Conservation (phyloP, 768 basidiomycete species). For the Clitopilus hobsonii region DNA sequence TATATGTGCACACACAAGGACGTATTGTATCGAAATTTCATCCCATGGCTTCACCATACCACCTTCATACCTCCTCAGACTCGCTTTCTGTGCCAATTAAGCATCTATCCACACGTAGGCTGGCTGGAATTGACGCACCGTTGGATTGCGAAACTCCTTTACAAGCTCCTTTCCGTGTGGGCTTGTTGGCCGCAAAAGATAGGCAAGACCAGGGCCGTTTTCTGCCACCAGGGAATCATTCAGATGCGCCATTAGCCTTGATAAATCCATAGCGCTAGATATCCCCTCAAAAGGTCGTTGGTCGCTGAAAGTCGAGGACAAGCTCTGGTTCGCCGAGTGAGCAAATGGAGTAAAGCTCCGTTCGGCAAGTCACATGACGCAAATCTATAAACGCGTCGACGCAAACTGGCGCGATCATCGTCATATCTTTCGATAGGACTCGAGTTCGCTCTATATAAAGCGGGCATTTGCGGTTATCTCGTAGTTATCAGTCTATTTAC, state of each 20-base stretch:
- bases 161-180: conserved; percentile 74
- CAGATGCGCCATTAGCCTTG: conserved; percentile 55
- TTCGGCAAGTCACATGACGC: background rate
- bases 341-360: background rate
- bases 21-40: conserved; percentile 80
- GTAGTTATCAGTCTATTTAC: no score
- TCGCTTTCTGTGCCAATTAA: conserved; percentile 2
- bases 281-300: no score
- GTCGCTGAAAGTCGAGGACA: no score
- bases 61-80: conserved; percentile 49
- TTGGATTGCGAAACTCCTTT: conserved; percentile 64
- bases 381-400: conserved; percentile 2
- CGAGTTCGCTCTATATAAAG: background rate
- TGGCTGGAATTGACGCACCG: no score
- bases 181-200: conserved; percentile 70
- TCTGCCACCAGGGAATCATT: conserved; percentile 56
- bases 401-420: background rate
- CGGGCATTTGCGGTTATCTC: no score
- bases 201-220: conserved; percentile 68
- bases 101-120: no score
- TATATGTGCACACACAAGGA: conserved; percentile 67
- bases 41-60: conserved; percentile 77
- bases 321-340: no score
- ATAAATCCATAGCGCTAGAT: conserved; percentile 47
- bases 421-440: background rate